These are phyloP conservation scores for Heliosperma pusillum DNA, from an alignment of 148 eudicot species.

Conservation along the genomic window DNA sequence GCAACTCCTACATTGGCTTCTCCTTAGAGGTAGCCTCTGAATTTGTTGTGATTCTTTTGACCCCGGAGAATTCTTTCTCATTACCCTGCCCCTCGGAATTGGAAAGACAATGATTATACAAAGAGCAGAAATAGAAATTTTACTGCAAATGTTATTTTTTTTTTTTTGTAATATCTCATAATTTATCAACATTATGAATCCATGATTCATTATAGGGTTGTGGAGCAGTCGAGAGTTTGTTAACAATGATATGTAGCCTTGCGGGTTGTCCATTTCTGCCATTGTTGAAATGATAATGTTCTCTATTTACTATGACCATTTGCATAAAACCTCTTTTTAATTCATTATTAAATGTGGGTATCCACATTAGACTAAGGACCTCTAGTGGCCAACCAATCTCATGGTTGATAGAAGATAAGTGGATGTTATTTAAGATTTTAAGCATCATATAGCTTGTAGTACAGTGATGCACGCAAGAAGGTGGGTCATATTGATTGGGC, in stretches of 20 bases:
- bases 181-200: background rate
- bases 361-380: slow-evolving; percentile 12
- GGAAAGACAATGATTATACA: slow-evolving; percentile 13
- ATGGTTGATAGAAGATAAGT: slow-evolving; percentile 25
- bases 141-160: slow-evolving; percentile 13
- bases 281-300: slow-evolving; percentile 13
- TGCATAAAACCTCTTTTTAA: slow-evolving; percentile 10
- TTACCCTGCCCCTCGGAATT: slow-evolving; percentile 7
- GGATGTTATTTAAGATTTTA: slow-evolving; percentile 3
- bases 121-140: slow-evolving; percentile 17
- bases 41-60: slow-evolving; percentile 26
- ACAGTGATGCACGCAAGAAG: background rate
- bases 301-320: slow-evolving; percentile 1
- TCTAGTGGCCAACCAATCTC: slow-evolving; percentile 17
- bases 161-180: slow-evolving; percentile 18
- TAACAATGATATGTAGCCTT: background rate
- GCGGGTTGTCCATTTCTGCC: background rate
- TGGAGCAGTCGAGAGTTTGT: background rate
- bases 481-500: slow-evolving; percentile 7
- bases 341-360: background rate
- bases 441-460: slow-evolving; percentile 10
- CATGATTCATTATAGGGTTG: background rate
- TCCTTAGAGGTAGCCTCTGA: slow-evolving; percentile 31
- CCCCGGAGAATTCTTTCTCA: background rate
- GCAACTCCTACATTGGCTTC: slow-evolving; percentile 11